Conservation (phyloP, 2,329 filamentous ascomycete species). For the Fusarium buharicum region DNA sequence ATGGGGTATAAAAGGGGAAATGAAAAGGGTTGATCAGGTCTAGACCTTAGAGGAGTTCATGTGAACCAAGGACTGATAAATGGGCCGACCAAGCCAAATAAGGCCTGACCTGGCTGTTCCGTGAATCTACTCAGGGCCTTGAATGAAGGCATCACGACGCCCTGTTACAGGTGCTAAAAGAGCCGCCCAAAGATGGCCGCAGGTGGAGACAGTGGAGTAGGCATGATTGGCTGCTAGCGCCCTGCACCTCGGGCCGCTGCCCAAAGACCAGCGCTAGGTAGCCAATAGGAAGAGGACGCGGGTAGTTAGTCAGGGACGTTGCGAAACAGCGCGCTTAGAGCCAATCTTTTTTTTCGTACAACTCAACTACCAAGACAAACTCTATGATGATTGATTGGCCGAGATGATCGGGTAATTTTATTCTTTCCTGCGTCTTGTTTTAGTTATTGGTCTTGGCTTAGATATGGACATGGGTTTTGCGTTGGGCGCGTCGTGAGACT, state of each 20-base stretch:
- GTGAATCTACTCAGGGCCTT: background rate
- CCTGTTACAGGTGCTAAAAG: conserved; percentile 20
- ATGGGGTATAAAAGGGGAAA: conserved; percentile 21
- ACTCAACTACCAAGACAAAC: conserved; percentile 8
- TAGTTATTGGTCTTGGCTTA: conserved; percentile 9
- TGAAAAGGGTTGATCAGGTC: conserved; percentile 32
- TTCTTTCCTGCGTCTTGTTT: background rate
- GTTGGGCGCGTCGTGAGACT: conserved; percentile 44
- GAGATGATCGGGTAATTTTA: conserved; percentile 12
- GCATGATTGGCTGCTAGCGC: conserved; percentile 36
- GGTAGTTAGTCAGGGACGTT: conserved; percentile 19
- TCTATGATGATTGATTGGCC: conserved; percentile 18
- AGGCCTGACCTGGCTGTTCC: conserved; percentile 12
- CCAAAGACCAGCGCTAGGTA: conserved; percentile 14
- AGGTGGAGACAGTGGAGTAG: conserved; percentile 35
- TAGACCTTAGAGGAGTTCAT: conserved; percentile 16
- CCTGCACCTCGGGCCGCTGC: conserved; percentile 29
- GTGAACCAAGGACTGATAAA: conserved; percentile 9
- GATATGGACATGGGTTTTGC: conserved; percentile 14
- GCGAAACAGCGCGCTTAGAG: conserved; percentile 43
- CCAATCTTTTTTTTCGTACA: conserved; percentile 19
- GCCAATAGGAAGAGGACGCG: conserved; percentile 41
- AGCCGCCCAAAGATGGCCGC: conserved; percentile 28
- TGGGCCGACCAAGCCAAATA: conserved; percentile 23
- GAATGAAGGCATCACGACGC: conserved; percentile 30